Conservation (phyloP, 345 rosid species). For the Conringia planisiliqua region DNA sequence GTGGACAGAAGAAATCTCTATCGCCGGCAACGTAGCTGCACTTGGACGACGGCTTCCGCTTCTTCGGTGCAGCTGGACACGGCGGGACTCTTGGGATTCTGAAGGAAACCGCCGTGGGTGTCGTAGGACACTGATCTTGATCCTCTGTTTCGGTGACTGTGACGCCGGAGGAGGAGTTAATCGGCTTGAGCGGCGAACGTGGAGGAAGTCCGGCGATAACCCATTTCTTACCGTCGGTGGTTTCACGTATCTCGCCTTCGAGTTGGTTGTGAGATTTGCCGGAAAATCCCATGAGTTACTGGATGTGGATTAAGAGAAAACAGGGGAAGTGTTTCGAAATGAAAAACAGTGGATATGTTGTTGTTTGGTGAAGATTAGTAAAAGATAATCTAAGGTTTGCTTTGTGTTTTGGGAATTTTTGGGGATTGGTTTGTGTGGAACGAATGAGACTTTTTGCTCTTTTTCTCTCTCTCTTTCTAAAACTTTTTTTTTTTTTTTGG, state of each 20-base stretch:
- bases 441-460: background rate
- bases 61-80: conserved; percentile 80
- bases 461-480: background rate
- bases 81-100: conserved; percentile 46
- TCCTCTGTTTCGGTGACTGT: conserved; percentile 26
- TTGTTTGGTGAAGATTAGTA: background rate
- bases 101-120: conserved; percentile 54
- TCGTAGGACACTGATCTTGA: conserved; percentile 43
- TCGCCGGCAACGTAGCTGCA: conserved; percentile 30
- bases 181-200: conserved; percentile 58
- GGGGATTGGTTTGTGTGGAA: background rate
- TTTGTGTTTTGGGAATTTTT: background rate
- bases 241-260: conserved; percentile 46
- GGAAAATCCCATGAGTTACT: conserved; percentile 47
- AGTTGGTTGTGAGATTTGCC: conserved; percentile 43
- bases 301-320: background rate
- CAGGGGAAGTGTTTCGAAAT: conserved; percentile 3
- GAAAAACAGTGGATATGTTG: background rate
- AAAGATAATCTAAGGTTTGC: conserved; percentile 28
- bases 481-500: background rate
- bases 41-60: conserved; percentile 49
- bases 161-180: conserved; percentile 36
- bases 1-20: conserved; percentile 52
- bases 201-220: conserved; percentile 40
- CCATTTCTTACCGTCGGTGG: conserved; percentile 33